These are phyloP conservation scores for Tagetes patula DNA, from an alignment of 129 eudicot species.

Conservation along the genomic window DNA sequence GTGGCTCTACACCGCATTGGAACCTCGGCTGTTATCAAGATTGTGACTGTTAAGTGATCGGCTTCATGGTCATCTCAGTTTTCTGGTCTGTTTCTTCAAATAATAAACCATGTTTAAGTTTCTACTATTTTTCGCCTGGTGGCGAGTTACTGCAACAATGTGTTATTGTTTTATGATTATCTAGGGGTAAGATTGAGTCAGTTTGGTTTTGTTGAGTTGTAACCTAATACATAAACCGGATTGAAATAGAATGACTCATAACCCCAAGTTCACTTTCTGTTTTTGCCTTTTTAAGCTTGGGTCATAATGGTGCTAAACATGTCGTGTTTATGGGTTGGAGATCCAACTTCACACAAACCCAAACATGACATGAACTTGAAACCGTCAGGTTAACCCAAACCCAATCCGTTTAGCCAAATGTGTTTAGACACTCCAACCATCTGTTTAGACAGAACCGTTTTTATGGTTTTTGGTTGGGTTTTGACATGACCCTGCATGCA, in stretches of 20 bases:
- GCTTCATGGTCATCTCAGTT: background rate
- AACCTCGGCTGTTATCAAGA: slow-evolving; percentile 40
- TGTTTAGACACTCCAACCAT: background rate
- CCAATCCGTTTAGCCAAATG: background rate
- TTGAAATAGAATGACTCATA: background rate
- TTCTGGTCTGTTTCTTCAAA: slow-evolving; percentile 4
- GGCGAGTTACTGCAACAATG: background rate
- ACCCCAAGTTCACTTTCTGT: background rate
- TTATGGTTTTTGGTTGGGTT: background rate
- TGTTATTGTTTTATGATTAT: background rate
- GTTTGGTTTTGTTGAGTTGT: background rate
- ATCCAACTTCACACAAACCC: too few species aligned
- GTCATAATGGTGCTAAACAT: background rate
- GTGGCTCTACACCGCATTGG: slow-evolving; percentile 46
- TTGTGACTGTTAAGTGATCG: slow-evolving; percentile 35
- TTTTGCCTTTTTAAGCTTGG: background rate
- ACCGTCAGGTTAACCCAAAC: background rate
- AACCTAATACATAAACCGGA: background rate
- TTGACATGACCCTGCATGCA: background rate
- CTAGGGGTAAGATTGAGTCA: background rate
- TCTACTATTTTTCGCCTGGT: slow-evolving; percentile 1
- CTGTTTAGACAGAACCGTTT: background rate
- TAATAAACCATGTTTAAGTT: slow-evolving; percentile 18
- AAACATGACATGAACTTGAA: background rate
- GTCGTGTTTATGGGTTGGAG: background rate